Percentiles rank a stretch among this genome's conserved stretches.
phyloP scores from a whole-genome alignment of 805 yeast genomes.

The Yarrowia keelungensis region DNA sequence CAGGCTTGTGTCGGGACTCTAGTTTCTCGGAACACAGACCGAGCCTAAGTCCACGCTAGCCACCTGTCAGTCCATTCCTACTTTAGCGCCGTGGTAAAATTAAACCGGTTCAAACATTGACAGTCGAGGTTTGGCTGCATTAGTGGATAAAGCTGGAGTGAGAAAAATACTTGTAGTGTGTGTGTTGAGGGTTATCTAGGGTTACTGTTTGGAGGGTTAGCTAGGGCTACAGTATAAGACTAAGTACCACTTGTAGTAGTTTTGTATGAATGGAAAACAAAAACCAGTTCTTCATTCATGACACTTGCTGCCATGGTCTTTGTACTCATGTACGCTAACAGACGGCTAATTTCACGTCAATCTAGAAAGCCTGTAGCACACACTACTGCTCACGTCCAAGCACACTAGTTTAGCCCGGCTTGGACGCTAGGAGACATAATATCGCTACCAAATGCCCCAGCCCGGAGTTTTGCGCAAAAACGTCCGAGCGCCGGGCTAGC shows the following conservation, averaged over 20 bases:
- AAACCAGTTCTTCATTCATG: too few relatives aligned
- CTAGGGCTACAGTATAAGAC: too few relatives aligned
- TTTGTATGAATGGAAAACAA: too few relatives aligned
- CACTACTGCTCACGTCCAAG: not conserved
- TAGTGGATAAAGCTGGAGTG: not conserved
- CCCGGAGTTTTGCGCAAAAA: not conserved
- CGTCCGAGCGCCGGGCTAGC: conserved; percentile 1
- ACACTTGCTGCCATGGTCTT: not conserved
- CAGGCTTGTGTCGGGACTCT: not conserved
- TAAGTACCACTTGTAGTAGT: too few relatives aligned
- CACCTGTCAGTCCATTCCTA: conserved; percentile 22
- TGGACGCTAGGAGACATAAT: conserved; percentile 18
- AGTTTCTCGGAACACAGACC: conserved; percentile 14
- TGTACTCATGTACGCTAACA: not conserved
- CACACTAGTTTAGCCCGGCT: conserved; percentile 8
- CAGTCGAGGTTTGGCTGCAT: not conserved
- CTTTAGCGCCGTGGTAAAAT: conserved; percentile 20
- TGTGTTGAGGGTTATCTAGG: too few relatives aligned
- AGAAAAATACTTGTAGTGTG: too few relatives aligned
- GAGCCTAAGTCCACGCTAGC: conserved; percentile 14
- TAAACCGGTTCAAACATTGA: not conserved
- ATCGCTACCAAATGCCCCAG: not conserved
- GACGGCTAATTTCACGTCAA: conserved; percentile 20
- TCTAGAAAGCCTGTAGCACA: not conserved
- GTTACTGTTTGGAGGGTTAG: too few relatives aligned